Conservation (phyloP, 73 alveolate species). For the Uronychia setigera region DNA sequence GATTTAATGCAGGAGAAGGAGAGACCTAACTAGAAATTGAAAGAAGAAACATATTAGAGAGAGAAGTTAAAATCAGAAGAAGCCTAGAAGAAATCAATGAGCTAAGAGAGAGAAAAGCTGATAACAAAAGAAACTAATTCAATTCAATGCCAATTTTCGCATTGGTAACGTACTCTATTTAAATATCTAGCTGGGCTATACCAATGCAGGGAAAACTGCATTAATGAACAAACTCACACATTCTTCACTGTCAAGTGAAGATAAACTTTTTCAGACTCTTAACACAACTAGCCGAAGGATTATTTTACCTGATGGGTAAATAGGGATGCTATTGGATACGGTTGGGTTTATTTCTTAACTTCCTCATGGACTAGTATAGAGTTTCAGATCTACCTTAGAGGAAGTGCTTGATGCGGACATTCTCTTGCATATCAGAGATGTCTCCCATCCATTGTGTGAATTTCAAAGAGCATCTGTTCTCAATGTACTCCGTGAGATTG, state of each 20-base stretch:
- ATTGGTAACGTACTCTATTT: conserved; percentile 10
- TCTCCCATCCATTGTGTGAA: conserved; percentile 86
- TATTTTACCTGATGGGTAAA: conserved; percentile 58
- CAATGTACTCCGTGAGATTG: conserved; percentile 73
- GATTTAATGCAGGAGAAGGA: conserved; percentile 85
- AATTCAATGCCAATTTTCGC: conserved; percentile 77
- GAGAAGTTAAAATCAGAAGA: conserved; percentile 70
- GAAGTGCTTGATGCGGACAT: conserved; percentile 88
- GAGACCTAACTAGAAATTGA: conserved; percentile 82
- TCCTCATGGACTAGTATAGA: conserved; percentile 86
- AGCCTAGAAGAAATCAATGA: conserved; percentile 24
- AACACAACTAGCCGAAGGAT: conserved; percentile 74
- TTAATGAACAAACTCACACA: conserved; percentile 72
- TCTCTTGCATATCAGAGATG: conserved; percentile 88
- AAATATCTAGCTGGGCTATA: conserved; percentile 74
- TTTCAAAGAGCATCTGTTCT: conserved; percentile 76
- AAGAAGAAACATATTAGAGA: conserved; percentile 72
- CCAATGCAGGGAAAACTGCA: conserved; percentile 95
- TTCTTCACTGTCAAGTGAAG: conserved; percentile 65
- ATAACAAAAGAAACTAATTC: conserved; percentile 20
- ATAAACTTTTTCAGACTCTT: conserved; percentile 80
- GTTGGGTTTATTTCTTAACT: conserved; percentile 90
- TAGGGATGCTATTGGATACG: conserved; percentile 83
- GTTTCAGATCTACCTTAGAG: conserved; percentile 84
- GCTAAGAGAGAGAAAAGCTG: conserved; percentile 27